Evolutionary conservation across 2,329 filamentous ascomycete genomes (phyloP), one percentile per base, ranked within the genome.

Genomic region (Aspergillus tamarii): DNA sequence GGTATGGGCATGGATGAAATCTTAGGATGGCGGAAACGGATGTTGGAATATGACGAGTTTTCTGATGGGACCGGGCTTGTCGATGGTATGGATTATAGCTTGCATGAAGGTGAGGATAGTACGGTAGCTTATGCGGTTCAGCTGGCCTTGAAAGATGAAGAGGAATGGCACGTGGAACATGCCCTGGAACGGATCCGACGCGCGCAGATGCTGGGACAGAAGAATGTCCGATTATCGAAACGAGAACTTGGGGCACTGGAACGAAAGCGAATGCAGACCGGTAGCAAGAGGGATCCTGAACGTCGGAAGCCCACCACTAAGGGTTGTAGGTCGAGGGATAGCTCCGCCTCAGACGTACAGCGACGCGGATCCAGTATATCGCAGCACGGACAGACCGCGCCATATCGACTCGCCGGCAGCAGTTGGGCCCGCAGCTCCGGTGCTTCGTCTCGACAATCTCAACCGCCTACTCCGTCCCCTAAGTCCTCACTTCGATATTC

Each of bases 231-330:
- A 75, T 85, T 98, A 67, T 93, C 86, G 70, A 87, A 89, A 72
- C 88, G 91, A 60, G 94, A 97, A 77, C 83, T 97, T 70, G 90
- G 89, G 66, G 93, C 93, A 54, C 84, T 96, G 69, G 90, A 94
- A 74, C 87, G 88, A 66, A 87, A 88, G 75, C 87, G 89, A 63
- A 80, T 88, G 70, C 82, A 85, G 69, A 81, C 82, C 39, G 79
- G 81, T 61, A 69, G 62, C 55, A 60, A 60, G 61, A 69, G 66
- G 64, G 72, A 68, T 63, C 62, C 58, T 41, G 66, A 59, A 43
- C 45, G 63, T 36, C 63, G 30, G 58, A 61, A 32, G 1, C 57
- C 23, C 32, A 28, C 21, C 23, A 23, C 28, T 30, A 50, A 52
- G 41, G 21, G 46, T 28, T 50, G 46, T 36, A 52, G 48, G 28